A percentile compares a stretch with the other conserved stretches of the same genome.
Evolutionary conservation across 2,329 filamentous ascomycete genomes (phyloP).

Genomic region (Fusarium marasasianum): DNA sequence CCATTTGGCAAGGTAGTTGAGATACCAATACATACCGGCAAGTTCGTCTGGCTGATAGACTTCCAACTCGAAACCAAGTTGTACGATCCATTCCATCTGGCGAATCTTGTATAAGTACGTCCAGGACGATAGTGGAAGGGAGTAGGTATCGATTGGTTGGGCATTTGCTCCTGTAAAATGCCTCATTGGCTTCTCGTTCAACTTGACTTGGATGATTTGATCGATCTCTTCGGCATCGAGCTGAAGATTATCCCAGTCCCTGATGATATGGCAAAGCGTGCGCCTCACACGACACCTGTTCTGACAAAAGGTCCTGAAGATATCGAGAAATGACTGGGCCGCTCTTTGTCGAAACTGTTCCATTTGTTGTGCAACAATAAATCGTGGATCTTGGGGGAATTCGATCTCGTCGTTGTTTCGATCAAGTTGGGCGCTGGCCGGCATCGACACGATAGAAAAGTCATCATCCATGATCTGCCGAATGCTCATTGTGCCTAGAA

Average conservation of each 20-base stretch:
- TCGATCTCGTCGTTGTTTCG: conserved; percentile 81
- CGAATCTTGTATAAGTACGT: conserved; percentile 89
- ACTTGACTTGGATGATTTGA: conserved; percentile 68
- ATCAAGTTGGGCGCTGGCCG: conserved; percentile 75
- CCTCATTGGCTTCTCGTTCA: conserved; percentile 68
- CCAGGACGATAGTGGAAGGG: conserved; percentile 86
- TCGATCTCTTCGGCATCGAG: conserved; percentile 83
- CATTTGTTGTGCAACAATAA: conserved; percentile 77
- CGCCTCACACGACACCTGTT: conserved; percentile 91
- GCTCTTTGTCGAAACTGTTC: conserved; percentile 71
- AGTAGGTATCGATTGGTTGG: conserved; percentile 64
- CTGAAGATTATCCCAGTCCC: conserved; percentile 86
- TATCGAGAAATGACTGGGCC: conserved; percentile 80
- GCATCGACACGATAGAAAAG: conserved; percentile 79
- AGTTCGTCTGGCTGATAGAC: conserved; percentile 89
- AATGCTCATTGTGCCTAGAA: conserved; percentile 74
- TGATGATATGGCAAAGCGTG: conserved; percentile 84
- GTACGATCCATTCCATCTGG: conserved; percentile 85
- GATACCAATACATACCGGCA: conserved; percentile 89
- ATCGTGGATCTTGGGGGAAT: conserved; percentile 75
- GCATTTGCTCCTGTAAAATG: conserved; percentile 50
- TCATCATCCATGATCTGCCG: conserved; percentile 83
- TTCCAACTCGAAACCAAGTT: conserved; percentile 93
- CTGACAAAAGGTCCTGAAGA: conserved; percentile 85
- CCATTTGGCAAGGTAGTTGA: conserved; percentile 77